Evolutionary conservation across 495 filamentous ascomycete genomes (phyloP).

Genomic region (Aspergillus panamensis): DNA sequence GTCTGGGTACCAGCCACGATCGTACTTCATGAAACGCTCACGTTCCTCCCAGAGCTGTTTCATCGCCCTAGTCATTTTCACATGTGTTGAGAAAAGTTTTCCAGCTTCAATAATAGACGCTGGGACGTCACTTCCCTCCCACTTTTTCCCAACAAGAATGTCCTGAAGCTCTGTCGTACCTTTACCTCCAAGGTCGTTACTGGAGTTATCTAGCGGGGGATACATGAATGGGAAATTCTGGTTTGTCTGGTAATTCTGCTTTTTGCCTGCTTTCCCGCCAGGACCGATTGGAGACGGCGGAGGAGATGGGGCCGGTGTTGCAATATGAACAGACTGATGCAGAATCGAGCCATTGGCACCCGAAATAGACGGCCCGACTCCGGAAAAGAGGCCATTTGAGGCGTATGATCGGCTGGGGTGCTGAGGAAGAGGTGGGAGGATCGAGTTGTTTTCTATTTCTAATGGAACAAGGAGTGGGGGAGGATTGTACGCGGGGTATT

Average conservation of each 20-base stretch:
- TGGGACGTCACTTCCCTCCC: slow-evolving; percentile 89
- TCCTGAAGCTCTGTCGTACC: slow-evolving; percentile 73
- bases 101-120: slow-evolving; percentile 95
- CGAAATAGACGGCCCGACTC: slow-evolving; percentile 39
- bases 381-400: slow-evolving; percentile 40
- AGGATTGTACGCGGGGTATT: slow-evolving; percentile 94
- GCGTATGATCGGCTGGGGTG: slow-evolving; percentile 55
- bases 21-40: slow-evolving; percentile 83
- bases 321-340: slow-evolving; percentile 94
- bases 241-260: slow-evolving; percentile 99
- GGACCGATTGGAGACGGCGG: slow-evolving; percentile 85
- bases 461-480: slow-evolving; percentile 79
- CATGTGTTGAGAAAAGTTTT: slow-evolving; percentile 80
- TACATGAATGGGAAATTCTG: slow-evolving; percentile 98
- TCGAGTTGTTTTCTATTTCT: slow-evolving; percentile 83
- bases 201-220: slow-evolving; percentile 78
- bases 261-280: slow-evolving; percentile 91
- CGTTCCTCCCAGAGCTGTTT: slow-evolving; percentile 92
- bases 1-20: slow-evolving; percentile 77
- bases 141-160: slow-evolving; percentile 68
- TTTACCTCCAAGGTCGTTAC: slow-evolving; percentile 83
- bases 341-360: slow-evolving; percentile 72
- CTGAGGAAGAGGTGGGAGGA: slow-evolving; percentile 79
- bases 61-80: slow-evolving; percentile 86
- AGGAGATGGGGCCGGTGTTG: slow-evolving; percentile 94